Evolutionary conservation across 176 grass and related monocot species (phyloP), one percentile per base, ranked within the genome.

Genomic region (Otatea glauca): DNA sequence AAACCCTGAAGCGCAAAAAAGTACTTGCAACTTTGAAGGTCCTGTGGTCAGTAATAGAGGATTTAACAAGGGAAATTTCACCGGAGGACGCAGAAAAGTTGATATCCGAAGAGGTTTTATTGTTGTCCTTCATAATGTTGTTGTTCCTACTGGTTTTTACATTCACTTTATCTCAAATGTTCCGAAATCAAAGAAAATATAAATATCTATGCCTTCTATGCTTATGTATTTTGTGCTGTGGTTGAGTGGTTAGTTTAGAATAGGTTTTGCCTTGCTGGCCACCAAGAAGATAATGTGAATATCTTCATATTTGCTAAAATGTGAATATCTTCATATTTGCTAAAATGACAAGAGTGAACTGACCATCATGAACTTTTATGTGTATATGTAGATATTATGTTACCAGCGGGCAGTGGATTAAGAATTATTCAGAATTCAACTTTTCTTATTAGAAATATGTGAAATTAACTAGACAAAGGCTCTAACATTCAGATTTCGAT

Each of bases 21-120:
- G 91, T 98, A 41, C 72, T 95, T 83, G 93, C 96, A 65, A 98
- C 96, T 58, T 75, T 98, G 60, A 98, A 91, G 77, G 91, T 95
- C 47, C 73, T 98, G 70, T 92, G 96, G 65, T 90, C 91, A 53
- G 96, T 98, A 77, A 88, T 98, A 42, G 90, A 90, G 85, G 96
- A 95, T 25, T 64, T 95, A 34, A 95, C 91, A 16, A 95, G 73
- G 70, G 96, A 98, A 58, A 88, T 95, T 61, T 84, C 96, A 72
- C 91, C 96, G 14, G 93, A 95, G 82, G 91, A 91, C 67, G 85
- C 91, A 54, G 84, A 88, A 32, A 94, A 92, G 27, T 89, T 98
- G 71, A 98, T 98, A 82, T 93, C 93, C 72, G 93, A 92, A 72
- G 96, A 95, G 96, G 96, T 95, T 83, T 65, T 76, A 64, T 75